phyloP scores from a whole-genome alignment of 495 filamentous ascomycete genomes.

The Amphirosellinia nigrospora region DNA sequence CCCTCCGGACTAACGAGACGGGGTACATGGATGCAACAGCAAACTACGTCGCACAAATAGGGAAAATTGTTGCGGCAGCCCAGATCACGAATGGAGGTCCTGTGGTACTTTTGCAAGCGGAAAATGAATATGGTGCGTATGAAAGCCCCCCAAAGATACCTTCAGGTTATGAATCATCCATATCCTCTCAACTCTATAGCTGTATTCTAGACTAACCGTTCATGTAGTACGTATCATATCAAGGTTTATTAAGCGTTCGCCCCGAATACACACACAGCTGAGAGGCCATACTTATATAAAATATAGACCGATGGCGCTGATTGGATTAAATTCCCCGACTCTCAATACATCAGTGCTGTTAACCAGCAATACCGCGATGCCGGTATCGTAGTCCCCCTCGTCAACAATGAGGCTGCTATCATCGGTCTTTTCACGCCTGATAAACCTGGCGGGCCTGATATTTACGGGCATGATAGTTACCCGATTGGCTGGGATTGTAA shows the following conservation, averaged over 20 bases:
- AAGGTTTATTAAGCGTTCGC: neutral
- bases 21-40: constrained; percentile 71
- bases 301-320: constrained; percentile 12
- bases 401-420: constrained; percentile 72
- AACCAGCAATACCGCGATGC: constrained; percentile 70
- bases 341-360: constrained; percentile 71
- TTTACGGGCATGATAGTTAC: constrained; percentile 80
- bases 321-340: constrained; percentile 55
- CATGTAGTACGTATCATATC: neutral
- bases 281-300: neutral
- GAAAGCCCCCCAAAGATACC: neutral
- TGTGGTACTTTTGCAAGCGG: constrained; percentile 77
- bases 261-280: neutral
- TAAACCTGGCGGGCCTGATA: constrained; percentile 68
- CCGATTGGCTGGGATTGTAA: constrained; percentile 70
- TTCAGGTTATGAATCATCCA: neutral
- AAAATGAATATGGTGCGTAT: constrained; percentile 71
- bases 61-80: constrained; percentile 68
- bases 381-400: constrained; percentile 75
- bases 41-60: constrained; percentile 63
- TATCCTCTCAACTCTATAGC: too few relatives aligned
- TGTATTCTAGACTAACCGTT: neutral
- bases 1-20: constrained; percentile 62
- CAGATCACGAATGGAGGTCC: constrained; percentile 83
- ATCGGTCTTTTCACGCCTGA: constrained; percentile 70